A percentile compares a stretch with the other conserved stretches of the same genome.
These are phyloP conservation scores for Acacia crassicarpa DNA, from an alignment of 306 rosid species.

Conservation along the genomic window DNA sequence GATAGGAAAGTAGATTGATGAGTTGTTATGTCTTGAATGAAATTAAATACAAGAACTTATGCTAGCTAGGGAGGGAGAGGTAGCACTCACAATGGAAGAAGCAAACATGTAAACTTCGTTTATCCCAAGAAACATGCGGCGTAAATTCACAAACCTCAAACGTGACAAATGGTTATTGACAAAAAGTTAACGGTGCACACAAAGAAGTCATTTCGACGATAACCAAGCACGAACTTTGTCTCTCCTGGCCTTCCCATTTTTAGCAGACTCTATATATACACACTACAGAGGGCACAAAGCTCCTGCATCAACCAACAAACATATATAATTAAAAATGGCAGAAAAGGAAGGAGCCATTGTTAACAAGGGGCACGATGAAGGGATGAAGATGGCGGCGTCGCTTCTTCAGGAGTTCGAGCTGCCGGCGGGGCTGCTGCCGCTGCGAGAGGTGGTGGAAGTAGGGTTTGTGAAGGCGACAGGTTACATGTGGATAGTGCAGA, in stretches of 20 bases:
- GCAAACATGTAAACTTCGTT: not conserved
- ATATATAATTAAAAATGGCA: constrained; percentile 38
- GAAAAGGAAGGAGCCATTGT: constrained; percentile 78
- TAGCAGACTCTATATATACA: constrained; percentile 21
- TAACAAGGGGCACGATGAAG: constrained; percentile 74
- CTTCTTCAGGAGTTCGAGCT: constrained; percentile 70
- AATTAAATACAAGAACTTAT: no score
- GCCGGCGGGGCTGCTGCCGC: constrained; percentile 78
- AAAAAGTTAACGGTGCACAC: constrained; percentile 35
- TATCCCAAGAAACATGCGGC: not conserved
- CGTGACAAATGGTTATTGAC: constrained; percentile 32
- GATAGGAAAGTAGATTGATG: no score
- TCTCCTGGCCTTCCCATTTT: not conserved
- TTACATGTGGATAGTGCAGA: constrained; percentile 85
- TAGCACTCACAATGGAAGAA: not conserved
- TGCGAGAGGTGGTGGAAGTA: constrained; percentile 64
- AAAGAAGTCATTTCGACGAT: constrained; percentile 41
- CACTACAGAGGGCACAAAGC: not conserved
- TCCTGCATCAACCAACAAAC: not conserved
- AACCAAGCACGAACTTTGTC: constrained; percentile 41
- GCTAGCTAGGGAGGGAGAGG: no score
- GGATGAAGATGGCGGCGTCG: constrained; percentile 50
- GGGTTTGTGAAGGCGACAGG: constrained; percentile 71
- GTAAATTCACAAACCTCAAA: not conserved
- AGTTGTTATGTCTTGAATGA: no score